Percentiles rank a stretch among this genome's conserved stretches.
Conservation (phyloP, 1,284 basidiomycete genomes). For the Cryptococcus depauperatus region DNA sequence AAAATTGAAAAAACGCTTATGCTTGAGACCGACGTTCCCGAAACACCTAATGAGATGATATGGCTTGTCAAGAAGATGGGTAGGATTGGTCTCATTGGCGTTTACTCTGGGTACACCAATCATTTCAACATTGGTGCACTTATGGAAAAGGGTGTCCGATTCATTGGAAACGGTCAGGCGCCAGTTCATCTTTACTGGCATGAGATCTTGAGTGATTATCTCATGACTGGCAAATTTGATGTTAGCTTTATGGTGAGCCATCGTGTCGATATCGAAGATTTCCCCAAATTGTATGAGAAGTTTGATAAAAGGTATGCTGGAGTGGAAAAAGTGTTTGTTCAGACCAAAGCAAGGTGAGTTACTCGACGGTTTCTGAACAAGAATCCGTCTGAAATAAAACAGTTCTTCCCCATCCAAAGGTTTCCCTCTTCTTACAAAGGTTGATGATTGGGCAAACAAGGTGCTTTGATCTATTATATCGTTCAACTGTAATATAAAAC, state of each 20-base stretch:
- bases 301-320: constrained; percentile 57
- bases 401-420: constrained; percentile 47
- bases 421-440: constrained; percentile 50
- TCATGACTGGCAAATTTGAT: constrained; percentile 61
- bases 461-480: too few relatives aligned
- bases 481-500: too few relatives aligned
- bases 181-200: constrained; percentile 69
- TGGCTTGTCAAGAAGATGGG: constrained; percentile 58
- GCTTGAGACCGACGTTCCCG: constrained; percentile 67
- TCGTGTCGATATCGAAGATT: constrained; percentile 57
- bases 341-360: constrained; percentile 47
- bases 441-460: constrained; percentile 51
- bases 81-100: constrained; percentile 56
- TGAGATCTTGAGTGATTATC: constrained; percentile 54
- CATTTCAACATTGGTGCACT: constrained; percentile 59
- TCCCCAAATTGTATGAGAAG: constrained; percentile 45
- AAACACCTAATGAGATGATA: constrained; percentile 54
- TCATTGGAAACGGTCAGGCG: constrained; percentile 62
- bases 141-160: constrained; percentile 64
- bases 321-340: constrained; percentile 60
- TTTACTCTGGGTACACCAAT: constrained; percentile 56
- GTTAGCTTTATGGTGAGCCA: constrained; percentile 57
- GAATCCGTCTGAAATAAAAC: constrained; percentile 5
- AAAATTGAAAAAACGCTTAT: constrained; percentile 62
- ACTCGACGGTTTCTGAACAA: not conserved